A percentile compares a stretch with the other conserved stretches of the same genome.
Evolutionary conservation across 306 rosid genomes (phyloP).

Genomic region (Lotus japonicus): DNA sequence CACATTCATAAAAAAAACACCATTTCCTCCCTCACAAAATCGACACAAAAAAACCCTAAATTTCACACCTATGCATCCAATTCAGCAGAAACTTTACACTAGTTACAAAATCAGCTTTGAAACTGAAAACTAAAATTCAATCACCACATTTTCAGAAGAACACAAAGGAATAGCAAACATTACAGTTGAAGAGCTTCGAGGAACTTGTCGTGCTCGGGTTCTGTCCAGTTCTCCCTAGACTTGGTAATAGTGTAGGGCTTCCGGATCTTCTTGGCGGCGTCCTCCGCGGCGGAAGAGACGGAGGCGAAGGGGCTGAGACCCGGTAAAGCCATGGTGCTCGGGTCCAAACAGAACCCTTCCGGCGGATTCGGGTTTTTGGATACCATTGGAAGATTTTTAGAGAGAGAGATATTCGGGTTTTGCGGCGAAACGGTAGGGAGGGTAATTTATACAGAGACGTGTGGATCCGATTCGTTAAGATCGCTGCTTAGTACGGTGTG

Average conservation of each 20-base stretch:
- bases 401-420: background rate
- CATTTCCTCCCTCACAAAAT: background rate
- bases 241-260: conserved; percentile 94
- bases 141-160: background rate
- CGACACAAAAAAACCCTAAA: background rate
- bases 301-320: conserved; percentile 49
- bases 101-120: too few relatives aligned
- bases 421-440: too few relatives aligned
- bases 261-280: conserved; percentile 65
- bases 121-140: conserved; percentile 5
- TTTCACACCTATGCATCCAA: background rate
- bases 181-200: conserved; percentile 98
- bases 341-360: conserved; percentile 65
- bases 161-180: too few relatives aligned
- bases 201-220: conserved; percentile 95
- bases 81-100: too few relatives aligned
- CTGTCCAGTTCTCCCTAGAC: conserved; percentile 98
- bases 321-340: conserved; percentile 47
- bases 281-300: conserved; percentile 34
- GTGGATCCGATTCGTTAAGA: too few relatives aligned
- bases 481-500: too few relatives aligned
- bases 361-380: conserved; percentile 57
- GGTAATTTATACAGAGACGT: too few relatives aligned
- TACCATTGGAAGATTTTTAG: conserved; percentile 38
- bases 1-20: background rate